A percentile compares a stretch with the other conserved stretches of the same genome.
Evolutionary conservation across 768 basidiomycete species (phyloP).

Genomic region (Kwoniella sp.): DNA sequence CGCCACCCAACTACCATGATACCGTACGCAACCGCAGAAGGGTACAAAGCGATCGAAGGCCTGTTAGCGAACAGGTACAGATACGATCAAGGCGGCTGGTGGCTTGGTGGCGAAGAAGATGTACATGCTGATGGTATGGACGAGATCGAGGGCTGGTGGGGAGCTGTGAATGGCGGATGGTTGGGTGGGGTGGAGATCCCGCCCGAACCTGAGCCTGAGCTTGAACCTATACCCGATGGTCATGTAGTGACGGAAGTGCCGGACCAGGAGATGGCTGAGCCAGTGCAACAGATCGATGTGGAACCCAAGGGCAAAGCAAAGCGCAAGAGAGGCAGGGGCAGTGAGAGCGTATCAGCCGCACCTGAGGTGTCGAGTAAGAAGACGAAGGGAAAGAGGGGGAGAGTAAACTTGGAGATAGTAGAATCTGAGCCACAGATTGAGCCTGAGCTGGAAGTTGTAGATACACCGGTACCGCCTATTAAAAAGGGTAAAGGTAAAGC

Average conservation of each 20-base stretch:
- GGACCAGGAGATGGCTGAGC: background rate
- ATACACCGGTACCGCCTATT: conserved; percentile 4
- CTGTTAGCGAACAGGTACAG: conserved; percentile 69
- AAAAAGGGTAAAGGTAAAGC: conserved; percentile 13
- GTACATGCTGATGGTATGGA: conserved; percentile 44
- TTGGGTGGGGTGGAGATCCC: conserved; percentile 28
- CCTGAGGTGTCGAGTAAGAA: conserved; percentile 1
- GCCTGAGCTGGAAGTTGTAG: background rate
- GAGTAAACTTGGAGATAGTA: background rate
- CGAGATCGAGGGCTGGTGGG: conserved; percentile 42
- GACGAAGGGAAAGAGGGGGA: conserved; percentile 1
- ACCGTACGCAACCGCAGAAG: conserved; percentile 72
- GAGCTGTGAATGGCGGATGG: conserved; percentile 45
- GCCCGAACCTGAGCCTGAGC: conserved; percentile 4
- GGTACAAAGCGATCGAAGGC: conserved; percentile 67
- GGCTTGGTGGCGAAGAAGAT: conserved; percentile 48
- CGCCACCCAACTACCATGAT: conserved; percentile 76
- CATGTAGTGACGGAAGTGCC: background rate
- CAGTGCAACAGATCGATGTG: conserved; percentile 11
- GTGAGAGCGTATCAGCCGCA: conserved; percentile 5
- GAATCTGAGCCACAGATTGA: background rate
- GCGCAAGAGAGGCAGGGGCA: conserved; percentile 3
- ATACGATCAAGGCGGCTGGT: conserved; percentile 60
- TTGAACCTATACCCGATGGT: background rate
- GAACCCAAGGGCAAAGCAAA: conserved; percentile 9